These are phyloP conservation scores for Spinellus fusiger DNA, from an alignment of 192 early-diverging fungal species.

Conservation along the genomic window DNA sequence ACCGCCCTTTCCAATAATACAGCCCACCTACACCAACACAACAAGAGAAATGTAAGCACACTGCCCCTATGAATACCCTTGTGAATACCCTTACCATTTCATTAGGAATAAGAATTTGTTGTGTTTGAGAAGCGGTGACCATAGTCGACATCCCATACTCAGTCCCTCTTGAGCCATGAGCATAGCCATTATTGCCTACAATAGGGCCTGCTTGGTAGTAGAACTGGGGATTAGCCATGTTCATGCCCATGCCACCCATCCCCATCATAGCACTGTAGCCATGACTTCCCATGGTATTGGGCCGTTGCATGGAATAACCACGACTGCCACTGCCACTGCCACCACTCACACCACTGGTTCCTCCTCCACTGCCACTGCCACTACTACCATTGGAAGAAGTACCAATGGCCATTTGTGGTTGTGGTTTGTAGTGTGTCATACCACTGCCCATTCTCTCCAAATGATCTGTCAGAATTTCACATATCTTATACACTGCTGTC, in stretches of 20 bases:
- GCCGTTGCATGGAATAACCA: background rate
- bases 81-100: constrained; percentile 35
- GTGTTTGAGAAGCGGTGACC: constrained; percentile 30
- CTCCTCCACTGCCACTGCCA: background rate
- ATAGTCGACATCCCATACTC: constrained; percentile 13
- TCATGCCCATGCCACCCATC: constrained; percentile 20
- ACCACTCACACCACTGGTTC: background rate
- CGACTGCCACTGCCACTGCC: background rate
- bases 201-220: constrained; percentile 17
- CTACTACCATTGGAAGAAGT: background rate
- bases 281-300: background rate
- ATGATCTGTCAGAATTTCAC: constrained; percentile 69
- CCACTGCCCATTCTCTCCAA: constrained; percentile 56
- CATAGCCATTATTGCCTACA: background rate
- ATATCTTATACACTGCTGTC: constrained; percentile 78
- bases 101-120: constrained; percentile 59
- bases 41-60: background rate
- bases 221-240: constrained; percentile 8
- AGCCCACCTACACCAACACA: constrained; percentile 54
- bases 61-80: background rate
- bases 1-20: constrained; percentile 93
- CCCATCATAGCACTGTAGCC: constrained; percentile 17
- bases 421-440: constrained; percentile 70
- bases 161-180: background rate
- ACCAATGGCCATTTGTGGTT: constrained; percentile 21